phyloP scores from a whole-genome alignment of 768 basidiomycete species.

The Tylopilus subfusipes region DNA sequence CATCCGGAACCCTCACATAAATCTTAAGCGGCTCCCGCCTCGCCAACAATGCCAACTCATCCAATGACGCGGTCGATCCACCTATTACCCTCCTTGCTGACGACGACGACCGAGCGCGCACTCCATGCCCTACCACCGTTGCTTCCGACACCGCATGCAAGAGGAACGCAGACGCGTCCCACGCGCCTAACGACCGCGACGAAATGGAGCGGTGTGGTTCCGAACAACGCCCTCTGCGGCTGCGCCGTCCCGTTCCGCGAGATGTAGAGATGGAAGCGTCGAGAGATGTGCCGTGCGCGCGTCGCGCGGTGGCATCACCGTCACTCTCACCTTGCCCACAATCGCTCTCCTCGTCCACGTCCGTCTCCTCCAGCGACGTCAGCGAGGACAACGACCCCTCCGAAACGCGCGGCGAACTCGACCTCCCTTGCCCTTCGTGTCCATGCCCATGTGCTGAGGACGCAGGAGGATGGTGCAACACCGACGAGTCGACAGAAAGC shows the following conservation, averaged over 20 bases:
- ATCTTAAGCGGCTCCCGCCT: slow-evolving; percentile 13
- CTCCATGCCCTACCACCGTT: neutral
- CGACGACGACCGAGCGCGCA: neutral
- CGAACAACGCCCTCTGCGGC: neutral
- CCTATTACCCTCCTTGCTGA: neutral
- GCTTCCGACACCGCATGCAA: neutral
- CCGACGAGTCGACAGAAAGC: slow-evolving; percentile 10
- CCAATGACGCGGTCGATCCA: slow-evolving; percentile 20
- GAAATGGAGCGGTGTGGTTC: neutral
- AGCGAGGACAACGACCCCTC: slow-evolving; percentile 13
- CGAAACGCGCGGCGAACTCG: neutral
- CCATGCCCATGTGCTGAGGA: neutral
- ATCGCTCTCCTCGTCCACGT: neutral
- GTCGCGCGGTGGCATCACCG: neutral
- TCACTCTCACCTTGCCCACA: no score
- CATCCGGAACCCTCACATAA: slow-evolving; percentile 3
- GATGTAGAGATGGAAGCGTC: neutral
- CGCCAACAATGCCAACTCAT: slow-evolving; percentile 16
- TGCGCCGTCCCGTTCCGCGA: neutral
- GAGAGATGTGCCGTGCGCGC: no score
- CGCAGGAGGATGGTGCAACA: slow-evolving; percentile 1
- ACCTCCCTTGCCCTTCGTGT: neutral
- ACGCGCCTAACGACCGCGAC: no score
- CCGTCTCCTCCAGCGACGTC: slow-evolving; percentile 10
- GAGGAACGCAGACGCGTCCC: no score